These are phyloP conservation scores for Xylaria longipes DNA, from an alignment of 495 filamentous ascomycete genomes.

Conservation along the genomic window DNA sequence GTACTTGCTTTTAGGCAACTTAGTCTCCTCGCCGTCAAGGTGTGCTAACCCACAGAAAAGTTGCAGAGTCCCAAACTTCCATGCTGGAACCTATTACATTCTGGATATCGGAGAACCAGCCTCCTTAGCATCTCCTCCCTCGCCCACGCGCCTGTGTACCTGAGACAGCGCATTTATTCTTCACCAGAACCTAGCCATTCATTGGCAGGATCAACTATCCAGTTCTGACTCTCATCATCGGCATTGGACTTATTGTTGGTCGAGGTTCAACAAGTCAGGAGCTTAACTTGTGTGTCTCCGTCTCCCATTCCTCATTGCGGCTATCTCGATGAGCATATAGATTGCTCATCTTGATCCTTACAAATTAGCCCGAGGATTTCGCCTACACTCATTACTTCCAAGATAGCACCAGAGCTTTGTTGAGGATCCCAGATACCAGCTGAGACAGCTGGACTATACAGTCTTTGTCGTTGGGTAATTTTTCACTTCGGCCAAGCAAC, in stretches of 20 bases:
- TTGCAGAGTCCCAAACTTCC: constrained; percentile 14
- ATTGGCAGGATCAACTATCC: background rate
- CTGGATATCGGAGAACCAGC: constrained; percentile 14
- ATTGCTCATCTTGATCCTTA: background rate
- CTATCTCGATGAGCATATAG: constrained; percentile 1
- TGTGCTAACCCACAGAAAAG: background rate
- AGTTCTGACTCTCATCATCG: background rate
- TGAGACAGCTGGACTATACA: background rate
- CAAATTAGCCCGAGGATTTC: background rate
- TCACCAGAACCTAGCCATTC: background rate
- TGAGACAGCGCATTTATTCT: background rate
- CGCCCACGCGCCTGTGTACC: constrained; percentile 4
- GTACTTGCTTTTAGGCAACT: constrained; percentile 6
- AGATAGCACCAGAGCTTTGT: background rate
- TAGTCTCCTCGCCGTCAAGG: constrained; percentile 14
- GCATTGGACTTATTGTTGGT: background rate
- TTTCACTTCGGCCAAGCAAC: background rate
- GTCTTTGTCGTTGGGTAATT: background rate
- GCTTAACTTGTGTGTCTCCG: background rate
- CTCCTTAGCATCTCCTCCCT: constrained; percentile 9
- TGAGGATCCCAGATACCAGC: background rate
- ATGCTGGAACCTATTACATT: constrained; percentile 10
- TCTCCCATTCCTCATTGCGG: background rate
- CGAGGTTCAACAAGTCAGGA: background rate
- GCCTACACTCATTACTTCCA: background rate